Conservation (phyloP, 495 filamentous ascomycete genomes). For the Xylaria longipes region DNA sequence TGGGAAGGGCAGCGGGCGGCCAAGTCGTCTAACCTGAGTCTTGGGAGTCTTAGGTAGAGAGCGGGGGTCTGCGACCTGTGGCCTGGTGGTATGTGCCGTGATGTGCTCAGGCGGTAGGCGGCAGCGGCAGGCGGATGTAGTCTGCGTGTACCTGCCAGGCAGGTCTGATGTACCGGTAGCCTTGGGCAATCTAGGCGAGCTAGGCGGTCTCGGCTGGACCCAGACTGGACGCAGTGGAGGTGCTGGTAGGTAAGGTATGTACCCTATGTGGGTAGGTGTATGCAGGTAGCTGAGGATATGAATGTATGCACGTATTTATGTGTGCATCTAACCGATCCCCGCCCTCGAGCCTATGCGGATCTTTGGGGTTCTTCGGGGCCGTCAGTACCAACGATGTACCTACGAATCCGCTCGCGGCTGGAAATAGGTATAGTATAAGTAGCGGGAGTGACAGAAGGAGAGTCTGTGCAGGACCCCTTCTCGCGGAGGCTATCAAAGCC, state of each 20-base stretch:
- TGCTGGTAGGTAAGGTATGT: not conserved
- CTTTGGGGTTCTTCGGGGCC: not conserved
- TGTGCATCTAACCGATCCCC: conserved; percentile 24
- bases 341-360: not conserved
- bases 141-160: conserved; percentile 1
- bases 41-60: not conserved
- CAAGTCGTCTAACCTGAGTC: conserved; percentile 10
- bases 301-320: conserved; percentile 2
- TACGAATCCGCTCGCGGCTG: not conserved
- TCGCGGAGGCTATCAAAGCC: conserved; percentile 11
- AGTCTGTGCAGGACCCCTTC: conserved; percentile 15
- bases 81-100: conserved; percentile 3
- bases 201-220: not conserved
- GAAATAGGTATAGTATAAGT: not conserved
- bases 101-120: conserved; percentile 3
- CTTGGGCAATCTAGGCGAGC: not conserved
- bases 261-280: conserved; percentile 4
- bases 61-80: conserved; percentile 9
- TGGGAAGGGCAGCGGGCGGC: not conserved
- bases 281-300: conserved; percentile 1
- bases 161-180: conserved; percentile 1
- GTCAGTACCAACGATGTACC: not conserved
- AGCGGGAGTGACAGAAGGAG: not conserved
- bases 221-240: not conserved
- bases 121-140: not conserved